Evolutionary conservation across 2,329 filamentous ascomycete genomes (phyloP).

Genomic region (Escovopsis sp.): DNA sequence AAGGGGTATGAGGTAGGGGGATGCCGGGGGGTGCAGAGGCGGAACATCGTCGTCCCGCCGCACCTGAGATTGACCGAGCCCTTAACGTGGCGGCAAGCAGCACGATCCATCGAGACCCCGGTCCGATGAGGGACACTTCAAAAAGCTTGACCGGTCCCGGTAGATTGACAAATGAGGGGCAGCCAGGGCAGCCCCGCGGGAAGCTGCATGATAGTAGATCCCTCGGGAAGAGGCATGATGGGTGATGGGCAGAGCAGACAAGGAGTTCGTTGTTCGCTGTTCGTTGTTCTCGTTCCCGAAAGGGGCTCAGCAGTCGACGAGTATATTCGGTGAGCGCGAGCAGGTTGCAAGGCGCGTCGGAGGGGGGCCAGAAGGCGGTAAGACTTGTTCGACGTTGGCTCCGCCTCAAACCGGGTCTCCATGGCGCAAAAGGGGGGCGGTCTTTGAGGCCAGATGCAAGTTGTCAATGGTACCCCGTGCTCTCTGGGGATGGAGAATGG

Average conservation of each 20-base stretch:
- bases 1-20: too few relatives aligned
- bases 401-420: conserved; percentile 2
- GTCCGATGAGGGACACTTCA: conserved; percentile 3
- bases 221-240: not conserved
- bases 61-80: not conserved
- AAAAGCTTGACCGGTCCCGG: conserved; percentile 4
- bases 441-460: too few relatives aligned
- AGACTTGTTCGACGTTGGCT: conserved; percentile 4
- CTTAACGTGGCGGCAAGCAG: not conserved
- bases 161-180: conserved; percentile 6
- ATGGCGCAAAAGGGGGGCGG: conserved; percentile 1
- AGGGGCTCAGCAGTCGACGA: not conserved
- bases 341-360: not conserved
- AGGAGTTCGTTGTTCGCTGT: not conserved
- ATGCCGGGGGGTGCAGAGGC: too few relatives aligned
- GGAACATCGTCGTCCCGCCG: conserved; percentile 4
- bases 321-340: not conserved
- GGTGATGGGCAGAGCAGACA: conserved; percentile 2
- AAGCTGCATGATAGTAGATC: conserved; percentile 6
- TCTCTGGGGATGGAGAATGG: too few relatives aligned
- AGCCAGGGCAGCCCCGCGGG: conserved; percentile 3
- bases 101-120: not conserved
- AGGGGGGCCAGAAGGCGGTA: conserved; percentile 3
- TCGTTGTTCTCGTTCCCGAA: not conserved
- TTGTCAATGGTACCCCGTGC: too few relatives aligned